Conservation (phyloP, 345 rosid genomes). For the Hibiscus trionum region DNA sequence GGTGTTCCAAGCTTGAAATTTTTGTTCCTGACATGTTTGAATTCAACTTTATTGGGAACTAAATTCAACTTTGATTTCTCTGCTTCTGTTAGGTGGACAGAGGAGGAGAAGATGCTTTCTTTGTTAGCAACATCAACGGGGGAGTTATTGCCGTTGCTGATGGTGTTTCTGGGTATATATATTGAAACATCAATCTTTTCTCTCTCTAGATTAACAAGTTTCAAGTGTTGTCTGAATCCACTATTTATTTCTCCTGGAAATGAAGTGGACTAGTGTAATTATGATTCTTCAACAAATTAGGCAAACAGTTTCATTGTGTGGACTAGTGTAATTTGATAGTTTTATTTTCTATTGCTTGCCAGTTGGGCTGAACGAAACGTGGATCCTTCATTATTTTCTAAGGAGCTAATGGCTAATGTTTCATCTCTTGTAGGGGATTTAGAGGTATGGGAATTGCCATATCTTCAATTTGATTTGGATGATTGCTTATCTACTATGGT, state of each 20-base stretch:
- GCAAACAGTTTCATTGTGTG: not conserved
- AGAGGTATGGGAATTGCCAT: slow-evolving; percentile 29
- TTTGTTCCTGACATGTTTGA: not conserved
- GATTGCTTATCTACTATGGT: not conserved
- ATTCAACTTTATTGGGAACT: not conserved
- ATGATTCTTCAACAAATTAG: not conserved
- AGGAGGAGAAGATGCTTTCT: slow-evolving; percentile 89
- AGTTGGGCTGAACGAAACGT: slow-evolving; percentile 89
- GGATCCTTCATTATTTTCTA: slow-evolving; percentile 79
- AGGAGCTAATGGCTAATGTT: slow-evolving; percentile 66
- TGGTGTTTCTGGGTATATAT: slow-evolving; percentile 75
- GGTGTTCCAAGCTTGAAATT: slow-evolving; percentile 27
- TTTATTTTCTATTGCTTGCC: slow-evolving; percentile 3
- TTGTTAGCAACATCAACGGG: slow-evolving; percentile 60
- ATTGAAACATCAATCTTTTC: not conserved
- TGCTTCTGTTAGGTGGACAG: slow-evolving; percentile 42
- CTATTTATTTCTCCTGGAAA: not conserved
- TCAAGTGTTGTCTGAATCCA: not conserved
- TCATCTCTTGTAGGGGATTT: slow-evolving; percentile 43
- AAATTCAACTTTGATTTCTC: not conserved
- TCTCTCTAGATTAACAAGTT: not conserved
- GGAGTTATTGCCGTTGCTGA: slow-evolving; percentile 91
- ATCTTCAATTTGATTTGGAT: not conserved
- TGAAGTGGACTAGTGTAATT: not conserved
- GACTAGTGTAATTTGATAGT: not conserved